A percentile compares a stretch with the other conserved stretches of the same genome.
phyloP scores from a whole-genome alignment of 2,329 filamentous ascomycete species.

The Clonostachys chloroleuca region DNA sequence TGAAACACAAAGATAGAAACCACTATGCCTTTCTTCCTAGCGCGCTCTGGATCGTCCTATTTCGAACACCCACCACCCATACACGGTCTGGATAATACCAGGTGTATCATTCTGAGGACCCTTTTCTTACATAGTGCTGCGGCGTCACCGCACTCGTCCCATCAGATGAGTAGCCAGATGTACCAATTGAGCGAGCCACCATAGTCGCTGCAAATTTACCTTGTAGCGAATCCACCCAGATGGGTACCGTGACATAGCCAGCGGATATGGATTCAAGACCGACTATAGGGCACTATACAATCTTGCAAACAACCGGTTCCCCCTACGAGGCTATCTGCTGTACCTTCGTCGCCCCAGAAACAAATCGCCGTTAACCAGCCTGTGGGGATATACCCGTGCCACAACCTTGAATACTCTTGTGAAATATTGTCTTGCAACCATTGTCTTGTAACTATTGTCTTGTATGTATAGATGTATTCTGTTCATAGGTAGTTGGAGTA shows the following conservation, averaged over 20 bases:
- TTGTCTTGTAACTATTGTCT: too few species aligned
- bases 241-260: background rate
- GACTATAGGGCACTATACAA: background rate
- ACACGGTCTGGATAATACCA: background rate
- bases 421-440: too few species aligned
- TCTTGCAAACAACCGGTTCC: background rate
- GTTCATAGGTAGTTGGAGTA: too few species aligned
- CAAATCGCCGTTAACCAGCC: background rate
- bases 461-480: too few species aligned
- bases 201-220: background rate
- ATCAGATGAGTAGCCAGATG: background rate
- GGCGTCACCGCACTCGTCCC: background rate
- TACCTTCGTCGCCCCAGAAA: background rate
- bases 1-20: too few species aligned
- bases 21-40: too few species aligned
- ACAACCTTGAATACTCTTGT: too few species aligned
- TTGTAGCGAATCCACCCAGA: background rate
- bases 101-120: background rate
- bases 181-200: background rate
- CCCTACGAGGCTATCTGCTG: background rate
- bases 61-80: conserved; percentile 1
- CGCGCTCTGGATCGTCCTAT: too few species aligned
- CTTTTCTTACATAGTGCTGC: background rate
- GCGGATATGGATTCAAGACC: background rate
- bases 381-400: too few species aligned